phyloP scores from a whole-genome alignment of 2,329 filamentous ascomycete genomes.

The Paecilomyces fulvus region DNA sequence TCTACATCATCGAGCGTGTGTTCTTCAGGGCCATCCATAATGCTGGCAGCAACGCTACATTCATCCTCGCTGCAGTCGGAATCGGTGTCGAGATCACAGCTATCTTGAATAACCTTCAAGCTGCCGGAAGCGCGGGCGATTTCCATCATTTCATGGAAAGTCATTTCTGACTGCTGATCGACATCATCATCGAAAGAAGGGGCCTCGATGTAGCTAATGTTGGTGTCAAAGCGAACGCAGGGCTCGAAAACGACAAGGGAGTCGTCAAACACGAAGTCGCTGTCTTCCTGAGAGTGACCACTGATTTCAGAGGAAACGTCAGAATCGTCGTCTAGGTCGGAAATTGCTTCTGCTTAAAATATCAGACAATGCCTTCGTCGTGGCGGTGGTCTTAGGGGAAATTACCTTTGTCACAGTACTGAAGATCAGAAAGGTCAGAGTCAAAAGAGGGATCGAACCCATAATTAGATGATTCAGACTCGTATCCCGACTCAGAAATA shows the following conservation, averaged over 20 bases:
- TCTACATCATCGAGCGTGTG: conserved; percentile 29
- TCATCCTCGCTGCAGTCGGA: conserved; percentile 10
- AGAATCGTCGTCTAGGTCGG: conserved; percentile 17
- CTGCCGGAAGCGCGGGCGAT: conserved; percentile 19
- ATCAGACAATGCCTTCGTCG: not conserved
- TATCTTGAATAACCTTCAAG: conserved; percentile 6
- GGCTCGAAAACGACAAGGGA: conserved; percentile 30
- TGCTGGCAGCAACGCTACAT: conserved; percentile 4
- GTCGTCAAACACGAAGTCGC: conserved; percentile 25
- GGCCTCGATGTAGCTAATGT: conserved; percentile 27
- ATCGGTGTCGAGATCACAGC: conserved; percentile 8
- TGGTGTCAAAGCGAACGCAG: conserved; percentile 25
- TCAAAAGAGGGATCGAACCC: conserved; percentile 14
- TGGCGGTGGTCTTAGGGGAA: not conserved
- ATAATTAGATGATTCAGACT: conserved; percentile 23
- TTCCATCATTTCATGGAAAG: conserved; percentile 34
- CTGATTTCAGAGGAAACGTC: conserved; percentile 19
- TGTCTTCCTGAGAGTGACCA: conserved; percentile 18
- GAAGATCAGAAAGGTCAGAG: conserved; percentile 1
- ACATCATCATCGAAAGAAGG: conserved; percentile 17
- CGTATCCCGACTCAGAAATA: conserved; percentile 30
- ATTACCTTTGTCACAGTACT: conserved; percentile 5
- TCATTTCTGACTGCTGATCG: conserved; percentile 20
- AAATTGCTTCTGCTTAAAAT: conserved; percentile 1
- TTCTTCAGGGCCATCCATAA: conserved; percentile 20